A percentile compares a stretch with the other conserved stretches of the same genome.
phyloP scores from a whole-genome alignment of 2,329 filamentous ascomycete species.

The Emydomyces testavorans region DNA sequence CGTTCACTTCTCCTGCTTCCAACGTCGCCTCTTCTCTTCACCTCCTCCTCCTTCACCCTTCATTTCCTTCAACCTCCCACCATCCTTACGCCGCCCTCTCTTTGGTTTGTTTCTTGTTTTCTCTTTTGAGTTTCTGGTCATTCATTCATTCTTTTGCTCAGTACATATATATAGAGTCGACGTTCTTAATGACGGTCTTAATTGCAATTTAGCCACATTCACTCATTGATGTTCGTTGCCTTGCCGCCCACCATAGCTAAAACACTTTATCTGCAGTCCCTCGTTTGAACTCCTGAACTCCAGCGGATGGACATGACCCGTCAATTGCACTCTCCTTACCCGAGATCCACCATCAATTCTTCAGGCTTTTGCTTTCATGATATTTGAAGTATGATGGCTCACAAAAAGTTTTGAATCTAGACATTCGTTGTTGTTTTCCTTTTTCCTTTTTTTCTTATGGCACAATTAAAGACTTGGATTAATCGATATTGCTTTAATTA shows the following conservation, averaged over 20 bases:
- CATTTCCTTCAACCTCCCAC: background rate
- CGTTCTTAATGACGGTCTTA: slow-evolving; percentile 3
- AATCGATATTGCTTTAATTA: slow-evolving; percentile 13
- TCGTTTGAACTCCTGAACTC: slow-evolving; percentile 12
- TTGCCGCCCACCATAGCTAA: slow-evolving; percentile 12
- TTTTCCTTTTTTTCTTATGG: slow-evolving; percentile 7
- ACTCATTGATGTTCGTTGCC: background rate
- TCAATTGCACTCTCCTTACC: slow-evolving; percentile 1
- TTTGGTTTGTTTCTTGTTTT: slow-evolving; percentile 9
- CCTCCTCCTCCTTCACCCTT: background rate
- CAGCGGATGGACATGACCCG: background rate
- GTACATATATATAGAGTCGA: background rate
- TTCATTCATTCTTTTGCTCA: slow-evolving; percentile 9
- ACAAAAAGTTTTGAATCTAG: slow-evolving; percentile 2
- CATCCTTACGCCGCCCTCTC: background rate
- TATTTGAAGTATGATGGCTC: too few species aligned
- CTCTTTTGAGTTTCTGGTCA: slow-evolving; percentile 3
- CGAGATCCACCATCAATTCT: background rate
- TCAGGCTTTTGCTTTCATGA: too few species aligned
- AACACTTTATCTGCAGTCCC: slow-evolving; percentile 12
- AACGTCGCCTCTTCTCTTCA: background rate
- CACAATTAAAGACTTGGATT: slow-evolving; percentile 3
- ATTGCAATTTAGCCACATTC: slow-evolving; percentile 7
- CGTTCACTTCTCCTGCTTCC: background rate
- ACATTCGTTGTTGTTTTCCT: too few species aligned